A percentile compares a stretch with the other conserved stretches of the same genome.
Conservation (phyloP, 805 yeast genomes). For the Metschnikowia baotianmanensis region DNA sequence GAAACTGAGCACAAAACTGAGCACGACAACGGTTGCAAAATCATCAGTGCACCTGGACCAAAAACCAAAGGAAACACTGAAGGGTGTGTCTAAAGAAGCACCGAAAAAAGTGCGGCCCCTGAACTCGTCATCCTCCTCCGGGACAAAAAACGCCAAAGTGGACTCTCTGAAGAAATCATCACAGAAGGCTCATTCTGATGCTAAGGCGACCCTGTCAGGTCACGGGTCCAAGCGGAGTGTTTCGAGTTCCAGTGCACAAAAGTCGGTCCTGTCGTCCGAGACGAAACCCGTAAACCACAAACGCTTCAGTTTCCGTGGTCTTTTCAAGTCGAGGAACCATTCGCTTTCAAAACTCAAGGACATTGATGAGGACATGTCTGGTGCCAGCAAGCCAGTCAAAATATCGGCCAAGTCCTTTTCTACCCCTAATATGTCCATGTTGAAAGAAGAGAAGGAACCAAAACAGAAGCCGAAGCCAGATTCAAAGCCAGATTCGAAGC, state of each 20-base stretch:
- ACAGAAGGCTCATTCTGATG: constrained; percentile 3
- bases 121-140: constrained; percentile 10
- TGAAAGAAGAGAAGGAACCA: constrained; percentile 3
- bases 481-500: background rate
- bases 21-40: background rate
- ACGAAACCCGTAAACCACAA: constrained; percentile 20
- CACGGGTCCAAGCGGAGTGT: constrained; percentile 2
- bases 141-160: constrained; percentile 8
- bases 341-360: constrained; percentile 16
- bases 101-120: background rate
- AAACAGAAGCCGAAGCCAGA: background rate
- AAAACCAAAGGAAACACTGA: background rate
- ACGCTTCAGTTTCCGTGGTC: constrained; percentile 37
- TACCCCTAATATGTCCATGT: constrained; percentile 27
- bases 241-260: background rate
- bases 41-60: background rate
- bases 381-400: constrained; percentile 17
- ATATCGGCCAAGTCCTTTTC: constrained; percentile 29
- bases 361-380: constrained; percentile 12
- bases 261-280: background rate
- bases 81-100: background rate
- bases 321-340: constrained; percentile 37
- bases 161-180: background rate
- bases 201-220: too few relatives aligned
- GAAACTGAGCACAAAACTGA: background rate